A percentile compares a stretch with the other conserved stretches of the same genome.
These are phyloP conservation scores for Coemansia sp. DNA, from an alignment of 192 early-diverging fungal genomes.

Conservation along the genomic window DNA sequence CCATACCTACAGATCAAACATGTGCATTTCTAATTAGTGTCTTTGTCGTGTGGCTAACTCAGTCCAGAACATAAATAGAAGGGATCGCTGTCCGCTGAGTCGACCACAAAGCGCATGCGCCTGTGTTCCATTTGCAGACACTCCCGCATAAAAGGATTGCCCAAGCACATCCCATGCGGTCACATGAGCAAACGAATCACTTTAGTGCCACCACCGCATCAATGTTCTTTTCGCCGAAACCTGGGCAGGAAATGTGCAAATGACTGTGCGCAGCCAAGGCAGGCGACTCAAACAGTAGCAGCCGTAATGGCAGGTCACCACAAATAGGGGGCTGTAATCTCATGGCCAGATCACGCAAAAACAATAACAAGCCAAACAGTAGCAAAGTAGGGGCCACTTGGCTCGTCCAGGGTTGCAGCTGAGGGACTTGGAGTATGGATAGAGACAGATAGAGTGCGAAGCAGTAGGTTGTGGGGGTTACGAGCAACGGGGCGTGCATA, in stretches of 20 bases:
- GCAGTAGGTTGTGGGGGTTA: constrained; percentile 22
- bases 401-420: not conserved
- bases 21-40: not conserved
- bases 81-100: not conserved
- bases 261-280: not conserved
- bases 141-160: constrained; percentile 16
- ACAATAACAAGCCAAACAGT: constrained; percentile 3
- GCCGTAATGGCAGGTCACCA: not conserved
- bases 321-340: not conserved
- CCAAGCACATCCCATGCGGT: not conserved
- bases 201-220: not conserved
- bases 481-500: constrained; percentile 40
- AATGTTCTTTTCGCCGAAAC: too few species aligned
- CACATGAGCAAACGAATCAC: not conserved
- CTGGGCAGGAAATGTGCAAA: not conserved
- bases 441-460: not conserved
- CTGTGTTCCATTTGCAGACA: constrained; percentile 11
- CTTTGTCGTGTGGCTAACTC: not conserved
- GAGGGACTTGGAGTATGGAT: not conserved
- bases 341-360: constrained; percentile 32
- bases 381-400: not conserved
- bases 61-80: constrained; percentile 1
- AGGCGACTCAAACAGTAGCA: not conserved
- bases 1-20: constrained; percentile 12
- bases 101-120: constrained; percentile 9